Base-by-base conservation (phyloP, 2,329 filamentous ascomycete species). In the Ascochyta clinopodiicola region DNA sequence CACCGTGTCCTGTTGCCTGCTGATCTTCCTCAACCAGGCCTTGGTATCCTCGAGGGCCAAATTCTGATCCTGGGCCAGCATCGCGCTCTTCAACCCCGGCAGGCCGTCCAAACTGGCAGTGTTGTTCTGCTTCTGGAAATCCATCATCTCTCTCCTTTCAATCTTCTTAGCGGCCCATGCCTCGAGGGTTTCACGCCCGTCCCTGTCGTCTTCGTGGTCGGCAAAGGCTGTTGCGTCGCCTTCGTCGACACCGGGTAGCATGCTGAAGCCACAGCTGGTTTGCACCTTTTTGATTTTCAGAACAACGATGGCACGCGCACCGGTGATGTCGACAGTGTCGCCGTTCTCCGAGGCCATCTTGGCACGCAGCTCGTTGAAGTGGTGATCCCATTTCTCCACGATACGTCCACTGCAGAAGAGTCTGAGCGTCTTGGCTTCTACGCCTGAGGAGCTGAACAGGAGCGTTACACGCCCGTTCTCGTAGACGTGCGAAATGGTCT, bases 381-480 rank as follows among this genome's bases (percentile, higher is more conserved):
- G 75, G 0, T 78, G 75, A 10, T 82, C 77, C 57, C 84, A 82
- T 74, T 81, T 84, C 72, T 90, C 87, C 3, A 89, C 75, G 7
- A 89, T 82, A 5, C 69, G 73, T 4, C 83, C 84, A 8, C 67
- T 79, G 69, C 87, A 88, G 70, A 88, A 89, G 44, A 89, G 79
- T 5, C 88, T 78, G 71, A 89, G 70, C 66, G 90, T 90, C 50
- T 85, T 79, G 15, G 88, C 87, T 0, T 77, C 69, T 4, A 77
- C 62, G 1, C 82, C 84, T 60, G 89, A 90, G 21, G 84, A 86
- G 71, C 84, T 88, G 76, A 92, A 91, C 82, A 92, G 87, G 68
- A 93, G 77, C 6, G 88, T 91, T 17, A 90, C 82, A 15, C 90
- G 84, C 27, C 87, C 88, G 66, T 93, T 93, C 68, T 94, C 90